A percentile compares a stretch with the other conserved stretches of the same genome.
Evolutionary conservation across 2,329 filamentous ascomycete species (phyloP).

Genomic region (Fusarium neocosmosporiellum): DNA sequence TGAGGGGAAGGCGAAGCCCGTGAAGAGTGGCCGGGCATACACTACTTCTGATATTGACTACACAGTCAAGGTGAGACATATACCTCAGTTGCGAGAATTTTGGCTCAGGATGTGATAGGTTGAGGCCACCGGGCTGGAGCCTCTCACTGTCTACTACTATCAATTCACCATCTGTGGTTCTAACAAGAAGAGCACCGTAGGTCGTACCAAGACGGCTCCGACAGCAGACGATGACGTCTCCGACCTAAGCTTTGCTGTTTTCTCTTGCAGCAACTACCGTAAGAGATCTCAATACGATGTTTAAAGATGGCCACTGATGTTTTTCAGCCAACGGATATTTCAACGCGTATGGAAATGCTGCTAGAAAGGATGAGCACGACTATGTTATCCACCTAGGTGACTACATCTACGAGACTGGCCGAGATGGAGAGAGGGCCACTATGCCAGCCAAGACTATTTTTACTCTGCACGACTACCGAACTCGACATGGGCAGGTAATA

Average conservation of each 20-base stretch:
- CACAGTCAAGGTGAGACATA: slow-evolving; percentile 70
- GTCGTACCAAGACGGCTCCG: slow-evolving; percentile 78
- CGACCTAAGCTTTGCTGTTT: slow-evolving; percentile 72
- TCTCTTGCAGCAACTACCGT: slow-evolving; percentile 76
- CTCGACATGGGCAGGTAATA: slow-evolving; percentile 44
- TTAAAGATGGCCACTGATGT: background rate
- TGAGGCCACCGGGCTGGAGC: slow-evolving; percentile 70
- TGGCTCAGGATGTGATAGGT: slow-evolving; percentile 54
- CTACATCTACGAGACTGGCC: slow-evolving; percentile 70
- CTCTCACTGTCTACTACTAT: slow-evolving; percentile 75
- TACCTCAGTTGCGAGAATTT: accelerated
- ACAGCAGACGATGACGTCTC: slow-evolving; percentile 64
- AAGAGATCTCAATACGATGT: accelerated
- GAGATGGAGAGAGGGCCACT: slow-evolving; percentile 43
- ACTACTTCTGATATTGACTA: slow-evolving; percentile 81
- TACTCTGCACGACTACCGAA: slow-evolving; percentile 55
- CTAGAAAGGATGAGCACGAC: slow-evolving; percentile 68
- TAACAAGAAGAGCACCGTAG: slow-evolving; percentile 69
- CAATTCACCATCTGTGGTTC: slow-evolving; percentile 77
- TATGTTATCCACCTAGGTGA: slow-evolving; percentile 70
- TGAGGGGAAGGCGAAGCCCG: slow-evolving; percentile 50
- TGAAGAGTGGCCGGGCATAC: slow-evolving; percentile 69
- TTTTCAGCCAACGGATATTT: slow-evolving; percentile 60
- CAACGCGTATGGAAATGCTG: slow-evolving; percentile 69
- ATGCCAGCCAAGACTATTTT: slow-evolving; percentile 17